Conservation (phyloP, 352 stramenopile species). For the Globisporangium lucens region DNA sequence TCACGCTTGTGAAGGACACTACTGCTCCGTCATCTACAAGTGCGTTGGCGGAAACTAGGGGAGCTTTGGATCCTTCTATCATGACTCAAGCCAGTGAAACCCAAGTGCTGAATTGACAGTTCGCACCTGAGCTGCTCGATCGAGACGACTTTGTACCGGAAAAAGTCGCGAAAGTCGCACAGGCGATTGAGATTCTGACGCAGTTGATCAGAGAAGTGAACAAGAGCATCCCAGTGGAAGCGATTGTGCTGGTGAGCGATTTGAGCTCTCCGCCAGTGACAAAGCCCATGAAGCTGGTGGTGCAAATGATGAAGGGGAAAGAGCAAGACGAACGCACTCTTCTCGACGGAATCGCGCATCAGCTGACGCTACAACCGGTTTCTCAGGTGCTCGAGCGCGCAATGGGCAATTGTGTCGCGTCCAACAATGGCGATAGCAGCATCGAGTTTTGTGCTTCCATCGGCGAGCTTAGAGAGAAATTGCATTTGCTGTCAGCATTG, state of each 20-base stretch:
- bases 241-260: conserved; percentile 51
- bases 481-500: conserved; percentile 1
- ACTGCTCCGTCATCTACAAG: neutral
- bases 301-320: neutral
- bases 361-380: conserved; percentile 33
- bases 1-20: conserved; percentile 31
- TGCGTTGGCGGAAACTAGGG: neutral
- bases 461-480: conserved; percentile 21
- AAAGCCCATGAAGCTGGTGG: conserved; percentile 35
- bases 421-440: neutral
- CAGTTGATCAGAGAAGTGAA: neutral
- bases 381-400: conserved; percentile 37
- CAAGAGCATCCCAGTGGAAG: neutral
- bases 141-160: conserved; percentile 40
- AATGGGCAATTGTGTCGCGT: conserved; percentile 7
- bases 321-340: conserved; percentile 10
- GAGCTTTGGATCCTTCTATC: neutral
- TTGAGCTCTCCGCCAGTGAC: conserved; percentile 49
- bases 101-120: conserved; percentile 33
- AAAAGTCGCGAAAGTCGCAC: conserved; percentile 26
- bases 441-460: conserved; percentile 35
- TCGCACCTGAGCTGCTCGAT: conserved; percentile 42
- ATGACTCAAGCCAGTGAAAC: neutral
- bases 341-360: conserved; percentile 18
- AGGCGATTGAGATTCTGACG: conserved; percentile 28